These are phyloP conservation scores for Lizanozyma gosingica DNA, from an alignment of 1,139 yeast genomes.

Conservation along the genomic window DNA sequence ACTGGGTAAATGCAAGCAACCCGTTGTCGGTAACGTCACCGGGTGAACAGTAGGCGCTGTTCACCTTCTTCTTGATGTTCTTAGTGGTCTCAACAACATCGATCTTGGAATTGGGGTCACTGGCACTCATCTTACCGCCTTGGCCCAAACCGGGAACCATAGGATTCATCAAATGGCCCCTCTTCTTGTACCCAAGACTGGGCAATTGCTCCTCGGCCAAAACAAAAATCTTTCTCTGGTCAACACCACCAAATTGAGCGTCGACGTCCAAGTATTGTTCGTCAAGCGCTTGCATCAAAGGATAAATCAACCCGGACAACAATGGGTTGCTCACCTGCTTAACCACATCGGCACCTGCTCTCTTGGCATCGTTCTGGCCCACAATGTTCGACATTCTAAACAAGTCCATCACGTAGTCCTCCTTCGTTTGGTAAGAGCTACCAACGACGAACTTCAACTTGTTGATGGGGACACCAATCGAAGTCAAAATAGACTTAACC, in stretches of 20 bases:
- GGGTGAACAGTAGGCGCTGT: conserved; percentile 91
- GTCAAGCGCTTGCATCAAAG: conserved; percentile 97
- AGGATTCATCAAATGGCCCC: conserved; percentile 97
- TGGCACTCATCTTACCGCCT: conserved; percentile 98
- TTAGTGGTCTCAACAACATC: conserved; percentile 88
- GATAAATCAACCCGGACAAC: conserved; percentile 89
- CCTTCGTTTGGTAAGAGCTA: conserved; percentile 73
- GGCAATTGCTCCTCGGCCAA: conserved; percentile 93
- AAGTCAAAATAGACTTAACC: conserved; percentile 74
- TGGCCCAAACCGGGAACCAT: conserved; percentile 98
- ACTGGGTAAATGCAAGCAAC: conserved; percentile 73
- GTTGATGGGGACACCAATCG: conserved; percentile 88
- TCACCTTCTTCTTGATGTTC: conserved; percentile 79
- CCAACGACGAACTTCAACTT: conserved; percentile 79
- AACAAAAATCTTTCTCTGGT: conserved; percentile 95
- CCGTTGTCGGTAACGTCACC: conserved; percentile 92
- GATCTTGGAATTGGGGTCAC: conserved; percentile 96
- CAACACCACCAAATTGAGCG: conserved; percentile 98
- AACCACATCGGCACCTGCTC: conserved; percentile 99
- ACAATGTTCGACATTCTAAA: conserved; percentile 77
- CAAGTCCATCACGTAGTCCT: conserved; percentile 79
- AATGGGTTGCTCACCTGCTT: conserved; percentile 94
- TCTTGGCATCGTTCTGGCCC: conserved; percentile 91
- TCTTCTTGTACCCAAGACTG: conserved; percentile 82
- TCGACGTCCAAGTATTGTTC: conserved; percentile 86